Evolutionary conservation across 768 basidiomycete species (phyloP), one percentile per base, ranked within the genome.

Genomic region (Tylopilus subfusipes): DNA sequence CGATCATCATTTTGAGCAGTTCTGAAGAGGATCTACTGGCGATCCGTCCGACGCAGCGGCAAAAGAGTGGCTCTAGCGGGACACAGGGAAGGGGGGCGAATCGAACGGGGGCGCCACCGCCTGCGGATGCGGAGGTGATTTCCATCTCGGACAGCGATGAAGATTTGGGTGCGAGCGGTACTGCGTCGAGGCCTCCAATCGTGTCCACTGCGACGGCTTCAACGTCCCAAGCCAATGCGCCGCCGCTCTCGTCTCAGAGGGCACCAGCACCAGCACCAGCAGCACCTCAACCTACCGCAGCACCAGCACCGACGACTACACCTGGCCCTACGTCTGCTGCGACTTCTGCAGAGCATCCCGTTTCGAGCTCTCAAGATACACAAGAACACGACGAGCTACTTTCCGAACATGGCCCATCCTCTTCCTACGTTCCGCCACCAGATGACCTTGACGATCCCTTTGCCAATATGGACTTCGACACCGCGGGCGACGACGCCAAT

Each of bases 131-230:
- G 8, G 70, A 70, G 29, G 66, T 72, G 18, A 70, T 70, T n/a
- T 60, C 56, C 12, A 50, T 72, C n/a, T 47, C 51, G 12, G 70
- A 72, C 19, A 72, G 66, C 18, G 68, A 70, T 0, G 56, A 60
- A 4, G 63, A 59, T 11, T 1, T 12, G 25, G 44, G 18, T 12
- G 39, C 42, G 22, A 21, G 47, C 10, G 16, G 18, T 42, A 22
- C 5, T 51, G 27, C 31, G 21, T 39, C 24, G 27, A 42, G 11
- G 21, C 31, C 18, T 22, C 40, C 25, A 9, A 4, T 33, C 9
- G 18, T 9, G 46, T 38, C 48, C 1, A 24, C 27, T 36, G 38
- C 21, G 4, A 33, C 24, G 10, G 31, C 13, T 10, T 50, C 54
- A 7, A 63, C 36, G 6, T 45, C 52, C 19, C 38, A 38, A 0